Evolutionary conservation across 352 stramenopile species (phyloP).

Genomic region (Phytophthora sp.): DNA sequence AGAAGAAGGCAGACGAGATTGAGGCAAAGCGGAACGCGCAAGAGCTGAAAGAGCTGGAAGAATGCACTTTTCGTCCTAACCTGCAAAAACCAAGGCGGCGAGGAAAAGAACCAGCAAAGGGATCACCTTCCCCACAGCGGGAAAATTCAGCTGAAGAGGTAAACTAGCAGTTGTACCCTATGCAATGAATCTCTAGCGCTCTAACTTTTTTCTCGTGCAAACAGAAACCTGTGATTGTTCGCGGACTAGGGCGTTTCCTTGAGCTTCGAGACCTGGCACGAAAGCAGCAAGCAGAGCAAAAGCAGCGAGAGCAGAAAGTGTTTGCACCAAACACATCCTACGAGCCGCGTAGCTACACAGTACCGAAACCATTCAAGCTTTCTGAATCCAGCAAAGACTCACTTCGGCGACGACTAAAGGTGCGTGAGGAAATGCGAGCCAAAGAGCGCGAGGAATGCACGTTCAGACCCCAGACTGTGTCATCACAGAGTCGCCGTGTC

Average conservation of each 20-base stretch:
- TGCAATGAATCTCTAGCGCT: background rate
- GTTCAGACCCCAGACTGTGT: conserved; percentile 62
- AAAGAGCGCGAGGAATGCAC: conserved; percentile 69
- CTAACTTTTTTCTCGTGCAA: background rate
- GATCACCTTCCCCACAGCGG: conserved; percentile 24
- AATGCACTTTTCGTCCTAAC: conserved; percentile 88
- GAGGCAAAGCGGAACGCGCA: conserved; percentile 62
- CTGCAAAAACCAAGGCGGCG: conserved; percentile 31
- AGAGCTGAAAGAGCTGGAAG: conserved; percentile 68
- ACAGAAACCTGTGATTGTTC: conserved; percentile 72
- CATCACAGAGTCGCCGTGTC: conserved; percentile 56
- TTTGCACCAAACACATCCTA: conserved; percentile 65
- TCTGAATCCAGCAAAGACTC: conserved; percentile 64
- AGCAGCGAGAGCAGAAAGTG: conserved; percentile 64
- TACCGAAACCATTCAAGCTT: conserved; percentile 79
- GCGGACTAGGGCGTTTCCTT: conserved; percentile 78
- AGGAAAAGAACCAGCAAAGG: conserved; percentile 19
- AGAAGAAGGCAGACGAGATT: conserved; percentile 62
- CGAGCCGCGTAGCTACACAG: conserved; percentile 75
- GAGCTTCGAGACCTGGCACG: conserved; percentile 77
- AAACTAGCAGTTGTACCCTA: conserved; percentile 4
- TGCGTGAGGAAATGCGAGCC: conserved; percentile 54
- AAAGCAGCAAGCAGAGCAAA: conserved; percentile 66
- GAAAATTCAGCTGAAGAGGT: conserved; percentile 18
- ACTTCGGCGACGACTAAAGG: conserved; percentile 48